Evolutionary conservation across 2,329 filamentous ascomycete species (phyloP), one percentile per base, ranked within the genome.

Genomic region (Plectosphaerella cucumerina): DNA sequence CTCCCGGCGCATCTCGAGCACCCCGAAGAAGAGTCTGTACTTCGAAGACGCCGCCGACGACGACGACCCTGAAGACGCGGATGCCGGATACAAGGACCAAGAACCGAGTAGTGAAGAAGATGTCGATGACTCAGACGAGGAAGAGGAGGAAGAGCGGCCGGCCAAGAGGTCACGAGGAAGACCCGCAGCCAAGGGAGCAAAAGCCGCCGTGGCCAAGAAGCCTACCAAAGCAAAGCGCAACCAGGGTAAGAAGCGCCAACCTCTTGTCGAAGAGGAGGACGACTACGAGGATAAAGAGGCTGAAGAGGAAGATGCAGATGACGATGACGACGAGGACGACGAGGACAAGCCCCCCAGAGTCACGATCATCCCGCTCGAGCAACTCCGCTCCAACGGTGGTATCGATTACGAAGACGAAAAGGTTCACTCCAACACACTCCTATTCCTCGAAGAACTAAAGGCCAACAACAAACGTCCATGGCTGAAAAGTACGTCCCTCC

Each of bases 361-460:
- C 15, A 72, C 67, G 1, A 71, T 76, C 55, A 70, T 70, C 22
- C 70, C 72, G 2, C 59, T 71, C 21, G 68, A 70, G 37, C 60
- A 72, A 55, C 57, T 76, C 34, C 68, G 73, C 20, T 69, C 70
- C 15, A 62, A 64, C 0, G 69, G 66, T 5, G 72, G 69, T 12
- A 61, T 74, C 14, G 67, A 74, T 2, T 85, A 85, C 52, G 70
- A 71, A 33, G 77, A 82, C 35, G 65, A 73, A 20, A 75, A 67
- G 22, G 53, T 85, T 5, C 82, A 85, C 57, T 71, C 70, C 23
- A 85, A 85, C 53, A 84, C 82, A 0, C 54, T 84, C 44, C 65
- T 75, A 2, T 85, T 85, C 58, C 68, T 86, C 37, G 68, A 66
- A 39, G 81, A 85, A 48, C 70, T 86, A 35, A 82, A 80, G 60